Base-by-base conservation (phyloP, 805 yeast species). In the Priceomyces medius region DNA sequence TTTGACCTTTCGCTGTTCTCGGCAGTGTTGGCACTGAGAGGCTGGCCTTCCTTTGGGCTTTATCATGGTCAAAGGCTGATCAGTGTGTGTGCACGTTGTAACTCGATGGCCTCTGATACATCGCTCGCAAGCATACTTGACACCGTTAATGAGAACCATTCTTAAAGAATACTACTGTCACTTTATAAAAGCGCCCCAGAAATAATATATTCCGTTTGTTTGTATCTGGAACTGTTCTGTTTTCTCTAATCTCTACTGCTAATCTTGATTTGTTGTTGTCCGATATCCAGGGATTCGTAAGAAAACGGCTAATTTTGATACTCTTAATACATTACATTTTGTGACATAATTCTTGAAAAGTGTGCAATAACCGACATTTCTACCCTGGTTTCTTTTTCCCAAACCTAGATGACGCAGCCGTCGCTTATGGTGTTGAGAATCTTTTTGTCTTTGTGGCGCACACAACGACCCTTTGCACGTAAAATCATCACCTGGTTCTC, bases 61-160 rank as follows among this genome's bases (percentile, higher is more conserved):
- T 61, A 93, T 91, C 86, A 85, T 85, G 59, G 86, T 83, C 51
- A 93, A 68, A 3, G 95, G 95, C 56, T 87, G 88, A 51, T 93
- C 96, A 0, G 90, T 80, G 61, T 93, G 99, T 34, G 84, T 82
- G 64, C 99, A 93, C 2, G 95, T 81, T 1, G 97, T 86, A 35
- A 91, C 99, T 40, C 99, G 73, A 58, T 93, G 99, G 33, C 99
- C 99, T 46, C 99, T 76, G 37, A 93, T 90, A 64, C 99, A 91
- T 45, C 97, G 71, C 53, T 89, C 96, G 62, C 99, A 91, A 44
- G 99, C 98, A 63, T 89, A 91, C 59, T 93, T 91, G 49, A 87
- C 83, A 28, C 97, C 98, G 55, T 89, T 88, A 39, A 91, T 82
- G 40, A 88, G 71, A 43, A 91, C 97, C 97, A 90, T 91, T 17